A percentile compares a stretch with the other conserved stretches of the same genome.
These are phyloP conservation scores for Camptophora hylomeconis DNA, from an alignment of 2,329 filamentous ascomycete genomes.

Conservation along the genomic window DNA sequence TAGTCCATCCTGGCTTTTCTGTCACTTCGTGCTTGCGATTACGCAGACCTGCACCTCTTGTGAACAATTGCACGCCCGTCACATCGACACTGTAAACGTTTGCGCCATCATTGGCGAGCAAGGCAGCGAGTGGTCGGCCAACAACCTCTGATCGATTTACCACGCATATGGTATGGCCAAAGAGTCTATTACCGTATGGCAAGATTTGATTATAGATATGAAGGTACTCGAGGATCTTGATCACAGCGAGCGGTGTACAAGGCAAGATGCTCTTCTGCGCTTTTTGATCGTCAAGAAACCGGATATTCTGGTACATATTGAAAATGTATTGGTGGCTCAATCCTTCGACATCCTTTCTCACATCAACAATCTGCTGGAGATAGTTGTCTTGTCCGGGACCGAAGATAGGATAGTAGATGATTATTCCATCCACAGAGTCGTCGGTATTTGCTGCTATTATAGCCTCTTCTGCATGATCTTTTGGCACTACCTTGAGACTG, in stretches of 20 bases:
- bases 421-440: constrained; percentile 66
- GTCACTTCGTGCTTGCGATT: constrained; percentile 75
- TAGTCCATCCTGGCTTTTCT: constrained; percentile 64
- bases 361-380: constrained; percentile 82
- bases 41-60: constrained; percentile 73
- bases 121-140: constrained; percentile 76
- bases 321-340: constrained; percentile 87
- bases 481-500: constrained; percentile 67
- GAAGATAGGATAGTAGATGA: constrained; percentile 98
- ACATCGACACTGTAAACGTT: constrained; percentile 92
- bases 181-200: constrained; percentile 81
- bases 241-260: constrained; percentile 87
- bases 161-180: constrained; percentile 87
- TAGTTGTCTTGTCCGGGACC: constrained; percentile 83
- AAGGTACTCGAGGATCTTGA: constrained; percentile 93
- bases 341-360: constrained; percentile 90
- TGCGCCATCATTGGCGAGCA: constrained; percentile 91
- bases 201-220: constrained; percentile 95
- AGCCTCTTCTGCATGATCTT: constrained; percentile 79
- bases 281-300: constrained; percentile 74
- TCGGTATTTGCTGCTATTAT: constrained; percentile 78
- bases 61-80: constrained; percentile 83
- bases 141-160: constrained; percentile 96
- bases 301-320: constrained; percentile 99
- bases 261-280: constrained; percentile 83